These are phyloP conservation scores for Wickerhamiella nectarea DNA, from an alignment of 805 yeast genomes.

Conservation along the genomic window DNA sequence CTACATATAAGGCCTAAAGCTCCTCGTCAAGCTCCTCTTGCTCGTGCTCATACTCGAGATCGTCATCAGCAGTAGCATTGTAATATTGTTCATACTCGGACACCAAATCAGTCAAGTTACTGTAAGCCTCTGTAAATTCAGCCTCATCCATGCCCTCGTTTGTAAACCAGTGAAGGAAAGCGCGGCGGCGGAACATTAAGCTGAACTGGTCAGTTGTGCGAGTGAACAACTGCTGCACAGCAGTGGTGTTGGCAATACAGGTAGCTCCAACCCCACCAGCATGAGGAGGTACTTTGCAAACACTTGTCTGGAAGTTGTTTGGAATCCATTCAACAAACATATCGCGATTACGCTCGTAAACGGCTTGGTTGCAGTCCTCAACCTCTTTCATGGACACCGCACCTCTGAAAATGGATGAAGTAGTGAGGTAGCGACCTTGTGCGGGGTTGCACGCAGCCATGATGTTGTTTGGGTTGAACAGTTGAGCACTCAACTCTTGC, in stretches of 20 bases:
- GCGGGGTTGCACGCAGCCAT: slow-evolving; percentile 92
- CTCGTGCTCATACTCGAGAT: slow-evolving; percentile 35
- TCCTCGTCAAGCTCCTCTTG: slow-evolving; percentile 30
- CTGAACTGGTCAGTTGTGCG: slow-evolving; percentile 82
- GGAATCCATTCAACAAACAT: slow-evolving; percentile 95
- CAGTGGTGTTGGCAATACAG: slow-evolving; percentile 83
- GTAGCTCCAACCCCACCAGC: slow-evolving; percentile 83
- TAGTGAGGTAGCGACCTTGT: slow-evolving; percentile 82
- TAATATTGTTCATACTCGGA: slow-evolving; percentile 88
- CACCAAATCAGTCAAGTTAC: slow-evolving; percentile 78
- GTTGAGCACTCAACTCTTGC: slow-evolving; percentile 85
- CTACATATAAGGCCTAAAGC: background rate
- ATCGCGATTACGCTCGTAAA: slow-evolving; percentile 66
- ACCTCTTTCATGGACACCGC: slow-evolving; percentile 85
- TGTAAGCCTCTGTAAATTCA: slow-evolving; percentile 89
- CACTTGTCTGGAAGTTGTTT: slow-evolving; percentile 85
- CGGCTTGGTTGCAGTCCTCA: slow-evolving; percentile 81
- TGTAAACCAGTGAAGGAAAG: slow-evolving; percentile 93
- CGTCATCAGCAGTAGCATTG: slow-evolving; percentile 62
- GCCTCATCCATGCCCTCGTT: slow-evolving; percentile 93
- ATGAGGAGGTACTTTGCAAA: slow-evolving; percentile 80
- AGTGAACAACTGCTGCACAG: slow-evolving; percentile 80
- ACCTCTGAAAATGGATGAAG: slow-evolving; percentile 90
- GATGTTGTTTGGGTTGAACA: slow-evolving; percentile 85
- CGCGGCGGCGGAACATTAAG: slow-evolving; percentile 87